phyloP scores from a whole-genome alignment of 257 asterid genomes.

The Voacanga thouarsii region DNA sequence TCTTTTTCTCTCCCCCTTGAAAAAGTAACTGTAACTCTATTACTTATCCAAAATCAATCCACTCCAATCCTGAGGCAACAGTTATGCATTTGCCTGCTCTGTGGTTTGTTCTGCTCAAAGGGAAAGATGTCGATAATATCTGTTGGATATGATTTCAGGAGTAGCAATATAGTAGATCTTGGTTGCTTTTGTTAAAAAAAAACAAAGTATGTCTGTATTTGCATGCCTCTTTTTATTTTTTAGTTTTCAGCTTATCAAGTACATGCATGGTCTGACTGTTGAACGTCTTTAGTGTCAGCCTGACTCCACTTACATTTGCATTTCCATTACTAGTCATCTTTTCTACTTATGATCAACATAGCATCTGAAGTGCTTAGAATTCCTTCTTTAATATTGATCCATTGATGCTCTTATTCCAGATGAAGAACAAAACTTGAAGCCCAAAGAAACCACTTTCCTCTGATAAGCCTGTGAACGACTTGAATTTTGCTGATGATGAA shows the following conservation, averaged over 20 bases:
- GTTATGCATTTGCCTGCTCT: too few relatives aligned
- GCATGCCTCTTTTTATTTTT: background rate
- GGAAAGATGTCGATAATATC: too few relatives aligned
- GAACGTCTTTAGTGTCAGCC: background rate
- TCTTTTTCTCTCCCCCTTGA: too few relatives aligned
- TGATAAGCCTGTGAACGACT: slow-evolving; percentile 27
- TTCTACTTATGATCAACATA: background rate
- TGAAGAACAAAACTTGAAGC: slow-evolving; percentile 38
- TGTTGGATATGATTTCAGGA: too few relatives aligned
- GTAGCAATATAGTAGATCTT: background rate
- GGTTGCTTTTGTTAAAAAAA: background rate
- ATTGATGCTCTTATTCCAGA: slow-evolving; percentile 39
- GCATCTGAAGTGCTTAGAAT: background rate
- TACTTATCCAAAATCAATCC: too few relatives aligned
- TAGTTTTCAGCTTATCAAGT: background rate
- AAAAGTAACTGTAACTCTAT: too few relatives aligned
- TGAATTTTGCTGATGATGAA: slow-evolving; percentile 69
- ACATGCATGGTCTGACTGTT: background rate
- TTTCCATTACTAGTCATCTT: background rate
- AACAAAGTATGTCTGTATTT: background rate
- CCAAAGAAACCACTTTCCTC: slow-evolving; percentile 44
- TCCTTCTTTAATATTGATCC: slow-evolving; percentile 12
- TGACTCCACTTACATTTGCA: background rate
- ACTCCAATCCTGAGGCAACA: too few relatives aligned
- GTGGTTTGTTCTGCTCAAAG: too few relatives aligned